Evolutionary conservation across 2,329 filamentous ascomycete genomes (phyloP).

Genomic region (Alternaria brassicicola): DNA sequence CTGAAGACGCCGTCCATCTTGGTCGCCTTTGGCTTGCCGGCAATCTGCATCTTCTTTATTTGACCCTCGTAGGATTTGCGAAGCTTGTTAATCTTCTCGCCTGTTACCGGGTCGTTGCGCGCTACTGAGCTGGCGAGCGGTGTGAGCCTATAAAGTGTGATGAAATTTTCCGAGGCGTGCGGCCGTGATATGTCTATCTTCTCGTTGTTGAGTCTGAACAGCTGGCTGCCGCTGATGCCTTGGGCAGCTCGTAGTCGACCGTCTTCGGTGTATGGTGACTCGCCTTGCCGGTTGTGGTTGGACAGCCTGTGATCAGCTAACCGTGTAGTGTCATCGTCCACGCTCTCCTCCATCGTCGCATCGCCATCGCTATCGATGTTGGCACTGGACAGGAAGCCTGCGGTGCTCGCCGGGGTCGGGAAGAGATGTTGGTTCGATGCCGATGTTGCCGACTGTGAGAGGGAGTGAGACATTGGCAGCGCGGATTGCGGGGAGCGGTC

Average conservation of each 20-base stretch:
- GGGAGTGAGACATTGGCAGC: constrained; percentile 45
- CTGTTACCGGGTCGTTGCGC: constrained; percentile 64
- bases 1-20: constrained; percentile 48
- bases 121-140: constrained; percentile 64
- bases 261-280: constrained; percentile 32
- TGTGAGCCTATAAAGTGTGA: constrained; percentile 64
- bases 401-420: constrained; percentile 49
- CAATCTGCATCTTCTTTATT: constrained; percentile 56
- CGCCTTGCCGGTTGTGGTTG: constrained; percentile 55
- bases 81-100: constrained; percentile 69
- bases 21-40: constrained; percentile 57
- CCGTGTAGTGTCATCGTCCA: constrained; percentile 34
- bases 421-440: constrained; percentile 40
- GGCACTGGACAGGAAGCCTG: constrained; percentile 39
- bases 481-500: constrained; percentile 53
- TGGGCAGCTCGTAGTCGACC: constrained; percentile 37
- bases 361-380: constrained; percentile 52
- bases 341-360: constrained; percentile 49
- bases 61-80: constrained; percentile 63
- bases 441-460: constrained; percentile 43
- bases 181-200: constrained; percentile 57
- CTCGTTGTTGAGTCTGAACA: constrained; percentile 47
- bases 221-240: constrained; percentile 37
- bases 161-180: constrained; percentile 63
- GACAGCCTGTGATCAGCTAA: constrained; percentile 50